Evolutionary conservation across 1,284 basidiomycete genomes (phyloP).

Genomic region (Erythrobasidium hasegawianum): DNA sequence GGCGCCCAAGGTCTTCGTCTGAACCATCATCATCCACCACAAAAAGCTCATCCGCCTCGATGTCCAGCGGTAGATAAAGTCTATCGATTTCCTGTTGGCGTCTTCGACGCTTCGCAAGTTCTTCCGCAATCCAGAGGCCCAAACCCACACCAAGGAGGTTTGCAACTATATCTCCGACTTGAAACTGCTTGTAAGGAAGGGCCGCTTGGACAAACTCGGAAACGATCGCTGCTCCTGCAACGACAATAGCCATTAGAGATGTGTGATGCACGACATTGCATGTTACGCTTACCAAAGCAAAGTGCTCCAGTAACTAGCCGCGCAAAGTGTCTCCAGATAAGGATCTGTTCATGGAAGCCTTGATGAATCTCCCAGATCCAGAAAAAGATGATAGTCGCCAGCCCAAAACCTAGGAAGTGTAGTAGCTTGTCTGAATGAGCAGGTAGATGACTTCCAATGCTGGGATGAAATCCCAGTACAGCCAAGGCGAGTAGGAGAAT

Average conservation of each 20-base stretch:
- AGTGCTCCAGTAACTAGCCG: constrained; percentile 64
- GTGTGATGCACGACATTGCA: too few species aligned
- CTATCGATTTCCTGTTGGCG: background rate
- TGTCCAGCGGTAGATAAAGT: background rate
- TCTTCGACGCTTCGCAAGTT: background rate
- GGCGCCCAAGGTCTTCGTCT: background rate
- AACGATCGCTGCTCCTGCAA: constrained; percentile 62
- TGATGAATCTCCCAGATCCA: constrained; percentile 84
- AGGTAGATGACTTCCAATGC: background rate
- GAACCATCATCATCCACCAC: background rate
- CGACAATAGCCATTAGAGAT: constrained; percentile 36
- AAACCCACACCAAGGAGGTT: constrained; percentile 73
- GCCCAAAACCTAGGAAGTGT: constrained; percentile 73
- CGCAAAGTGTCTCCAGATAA: constrained; percentile 76
- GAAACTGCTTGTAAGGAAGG: constrained; percentile 77
- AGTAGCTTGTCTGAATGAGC: constrained; percentile 68
- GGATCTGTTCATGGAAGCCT: constrained; percentile 62
- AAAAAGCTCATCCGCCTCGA: background rate
- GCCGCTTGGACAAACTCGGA: constrained; percentile 79
- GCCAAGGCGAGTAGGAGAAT: constrained; percentile 36
- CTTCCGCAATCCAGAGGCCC: constrained; percentile 60
- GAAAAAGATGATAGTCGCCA: constrained; percentile 77
- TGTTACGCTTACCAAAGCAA: constrained; percentile 61
- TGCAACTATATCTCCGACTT: constrained; percentile 71
- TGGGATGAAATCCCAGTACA: constrained; percentile 43